phyloP scores from a whole-genome alignment of 208 protist species.

The Wallacemonas sp. region DNA sequence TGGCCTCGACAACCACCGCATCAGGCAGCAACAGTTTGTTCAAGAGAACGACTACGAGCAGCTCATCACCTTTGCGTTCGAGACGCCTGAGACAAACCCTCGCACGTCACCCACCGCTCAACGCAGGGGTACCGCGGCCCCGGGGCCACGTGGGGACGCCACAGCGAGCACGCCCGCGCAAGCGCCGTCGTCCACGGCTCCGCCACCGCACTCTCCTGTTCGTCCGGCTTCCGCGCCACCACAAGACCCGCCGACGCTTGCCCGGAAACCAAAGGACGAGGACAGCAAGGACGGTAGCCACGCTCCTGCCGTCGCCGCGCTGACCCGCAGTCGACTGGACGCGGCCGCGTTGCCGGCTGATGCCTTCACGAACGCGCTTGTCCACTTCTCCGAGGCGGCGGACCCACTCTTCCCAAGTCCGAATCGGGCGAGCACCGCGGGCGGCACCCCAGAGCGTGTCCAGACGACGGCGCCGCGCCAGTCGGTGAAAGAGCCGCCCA shows the following conservation, averaged over 20 bases:
- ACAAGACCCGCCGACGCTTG: slow-evolving; percentile 2
- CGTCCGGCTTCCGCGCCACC: not conserved
- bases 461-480: too few species aligned
- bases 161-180: not conserved
- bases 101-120: too few species aligned
- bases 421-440: not conserved
- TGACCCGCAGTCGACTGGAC: not conserved
- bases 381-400: not conserved
- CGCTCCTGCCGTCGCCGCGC: too few species aligned
- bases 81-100: slow-evolving; percentile 12
- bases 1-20: slow-evolving; percentile 54
- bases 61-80: slow-evolving; percentile 49
- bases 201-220: not conserved
- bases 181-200: not conserved
- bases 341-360: not conserved
- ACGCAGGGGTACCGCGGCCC: too few species aligned
- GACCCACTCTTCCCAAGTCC: not conserved
- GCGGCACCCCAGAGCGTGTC: not conserved
- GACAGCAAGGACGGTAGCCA: not conserved
- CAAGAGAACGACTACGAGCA: slow-evolving; percentile 71
- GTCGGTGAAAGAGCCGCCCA: too few species aligned
- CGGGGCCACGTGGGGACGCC: not conserved
- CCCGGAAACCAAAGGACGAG: not conserved
- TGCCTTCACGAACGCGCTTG: slow-evolving; percentile 1
- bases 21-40: slow-evolving; percentile 72